phyloP scores from a whole-genome alignment of 345 rosid genomes.

The Salix caprea region DNA sequence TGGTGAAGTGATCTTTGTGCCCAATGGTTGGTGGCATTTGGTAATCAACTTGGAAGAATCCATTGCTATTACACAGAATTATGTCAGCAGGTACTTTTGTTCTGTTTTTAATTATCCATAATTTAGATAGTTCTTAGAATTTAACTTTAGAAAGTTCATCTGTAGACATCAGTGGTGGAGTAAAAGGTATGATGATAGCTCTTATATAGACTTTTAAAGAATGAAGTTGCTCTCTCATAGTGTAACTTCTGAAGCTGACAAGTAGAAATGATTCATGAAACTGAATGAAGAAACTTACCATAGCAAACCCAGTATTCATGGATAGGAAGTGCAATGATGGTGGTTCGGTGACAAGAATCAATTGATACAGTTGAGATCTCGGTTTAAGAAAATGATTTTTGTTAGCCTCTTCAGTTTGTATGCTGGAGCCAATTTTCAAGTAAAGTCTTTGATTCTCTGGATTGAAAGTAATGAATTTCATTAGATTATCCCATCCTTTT shows the following conservation, averaged over 20 bases:
- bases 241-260: neutral
- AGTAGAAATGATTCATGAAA: neutral
- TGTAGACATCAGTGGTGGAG: neutral
- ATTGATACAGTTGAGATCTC: neutral
- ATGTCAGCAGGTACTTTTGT: conserved; percentile 69
- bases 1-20: conserved; percentile 92
- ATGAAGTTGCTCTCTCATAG: neutral
- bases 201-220: neutral
- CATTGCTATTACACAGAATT: conserved; percentile 90
- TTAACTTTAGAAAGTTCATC: neutral
- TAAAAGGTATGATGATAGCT: neutral
- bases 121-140: neutral
- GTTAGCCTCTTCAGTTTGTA: neutral
- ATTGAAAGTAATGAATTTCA: neutral
- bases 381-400: neutral
- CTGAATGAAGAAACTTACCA: neutral
- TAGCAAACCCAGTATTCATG: neutral
- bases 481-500: no score
- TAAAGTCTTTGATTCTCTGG: neutral
- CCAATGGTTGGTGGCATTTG: conserved; percentile 99
- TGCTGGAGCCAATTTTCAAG: neutral
- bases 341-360: neutral
- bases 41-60: conserved; percentile 95
- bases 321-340: neutral
- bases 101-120: neutral